Conservation (phyloP, 169 alveolate species). For the Pseudocohnilembus persalinus region DNA sequence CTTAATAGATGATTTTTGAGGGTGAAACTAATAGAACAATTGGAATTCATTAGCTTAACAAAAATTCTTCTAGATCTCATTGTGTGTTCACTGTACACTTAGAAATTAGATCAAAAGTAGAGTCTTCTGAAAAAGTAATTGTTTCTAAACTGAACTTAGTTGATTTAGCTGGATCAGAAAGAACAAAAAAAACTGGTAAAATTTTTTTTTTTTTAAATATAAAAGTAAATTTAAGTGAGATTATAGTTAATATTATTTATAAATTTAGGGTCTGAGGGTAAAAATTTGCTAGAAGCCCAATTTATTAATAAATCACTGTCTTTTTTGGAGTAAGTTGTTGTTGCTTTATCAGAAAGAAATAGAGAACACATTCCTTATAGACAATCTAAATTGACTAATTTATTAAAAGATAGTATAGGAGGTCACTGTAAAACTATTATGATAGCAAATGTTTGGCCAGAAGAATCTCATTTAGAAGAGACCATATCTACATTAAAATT, state of each 20-base stretch:
- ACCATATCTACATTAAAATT: conserved; percentile 90
- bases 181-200: conserved; percentile 87
- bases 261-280: conserved; percentile 83
- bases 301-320: conserved; percentile 91
- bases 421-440: conserved; percentile 91
- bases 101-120: conserved; percentile 88
- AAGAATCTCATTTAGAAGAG: conserved; percentile 84
- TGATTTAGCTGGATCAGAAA: conserved; percentile 95
- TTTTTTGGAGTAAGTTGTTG: conserved; percentile 93
- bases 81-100: conserved; percentile 91
- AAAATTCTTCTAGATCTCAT: conserved; percentile 91
- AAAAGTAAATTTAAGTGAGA: background rate
- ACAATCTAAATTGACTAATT: conserved; percentile 85
- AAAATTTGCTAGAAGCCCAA: conserved; percentile 89
- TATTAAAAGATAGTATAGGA: conserved; percentile 89
- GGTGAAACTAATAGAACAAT: conserved; percentile 90
- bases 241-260: background rate
- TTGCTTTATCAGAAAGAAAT: conserved; percentile 88
- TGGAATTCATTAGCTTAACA: conserved; percentile 88
- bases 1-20: conserved; percentile 82
- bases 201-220: too few species aligned
- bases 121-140: conserved; percentile 85
- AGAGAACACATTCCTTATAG: conserved; percentile 92
- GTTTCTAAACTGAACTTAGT: conserved; percentile 88
- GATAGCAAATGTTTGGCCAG: conserved; percentile 93